phyloP scores from a whole-genome alignment of 441 rosid species.

The Pelargonium cotyledonis region DNA sequence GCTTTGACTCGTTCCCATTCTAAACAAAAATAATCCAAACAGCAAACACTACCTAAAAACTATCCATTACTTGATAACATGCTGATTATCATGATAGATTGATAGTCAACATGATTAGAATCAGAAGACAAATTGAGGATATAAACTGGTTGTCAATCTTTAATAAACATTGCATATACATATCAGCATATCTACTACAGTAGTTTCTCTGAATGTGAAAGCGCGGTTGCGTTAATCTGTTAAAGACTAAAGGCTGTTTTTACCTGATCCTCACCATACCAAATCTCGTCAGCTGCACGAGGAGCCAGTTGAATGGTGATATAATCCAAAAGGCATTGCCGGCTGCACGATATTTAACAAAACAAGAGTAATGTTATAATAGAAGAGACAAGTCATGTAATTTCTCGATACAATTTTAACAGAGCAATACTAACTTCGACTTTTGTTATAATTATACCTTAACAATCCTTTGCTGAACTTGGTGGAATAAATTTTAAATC shows the following conservation, averaged over 20 bases:
- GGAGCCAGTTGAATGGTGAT: constrained; percentile 92
- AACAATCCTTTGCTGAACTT: constrained; percentile 78
- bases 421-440: not conserved
- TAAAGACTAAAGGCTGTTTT: constrained; percentile 17
- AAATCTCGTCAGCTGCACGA: constrained; percentile 91
- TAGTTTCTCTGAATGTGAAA: too few species aligned
- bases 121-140: not conserved
- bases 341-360: constrained; percentile 38
- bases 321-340: constrained; percentile 81
- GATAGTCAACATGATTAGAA: not conserved
- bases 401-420: not conserved
- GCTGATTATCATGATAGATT: not conserved
- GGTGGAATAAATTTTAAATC: constrained; percentile 78
- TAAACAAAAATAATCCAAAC: too few species aligned
- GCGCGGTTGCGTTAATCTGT: not conserved
- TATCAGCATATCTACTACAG: too few species aligned
- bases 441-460: constrained; percentile 34
- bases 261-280: constrained; percentile 84
- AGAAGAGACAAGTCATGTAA: not conserved
- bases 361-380: not conserved
- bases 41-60: too few species aligned
- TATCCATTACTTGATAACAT: too few species aligned
- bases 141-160: not conserved
- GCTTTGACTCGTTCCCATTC: too few species aligned
- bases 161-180: too few species aligned